Percentiles rank a stretch among this genome's conserved stretches.
Evolutionary conservation across 1,284 basidiomycete genomes (phyloP).

Genomic region (Sporisorium iseilematis-ciliati): DNA sequence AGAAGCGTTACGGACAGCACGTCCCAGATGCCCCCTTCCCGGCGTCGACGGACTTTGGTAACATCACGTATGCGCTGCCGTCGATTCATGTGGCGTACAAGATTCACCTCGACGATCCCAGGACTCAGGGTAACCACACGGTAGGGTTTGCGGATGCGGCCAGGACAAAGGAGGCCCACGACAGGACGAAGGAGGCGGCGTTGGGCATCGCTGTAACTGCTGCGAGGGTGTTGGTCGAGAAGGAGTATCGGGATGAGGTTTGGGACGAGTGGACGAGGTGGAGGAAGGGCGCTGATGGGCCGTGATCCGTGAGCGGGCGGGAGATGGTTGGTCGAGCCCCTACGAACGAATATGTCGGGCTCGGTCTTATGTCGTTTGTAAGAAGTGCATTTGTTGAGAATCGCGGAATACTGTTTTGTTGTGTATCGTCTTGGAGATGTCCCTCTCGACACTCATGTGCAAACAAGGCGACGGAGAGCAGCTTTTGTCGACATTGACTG

Average conservation of each 20-base stretch:
- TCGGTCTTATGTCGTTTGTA: no score
- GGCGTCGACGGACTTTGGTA: conserved; percentile 69
- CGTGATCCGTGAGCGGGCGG: conserved; percentile 6
- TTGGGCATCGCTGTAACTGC: conserved; percentile 69
- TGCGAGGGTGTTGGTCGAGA: conserved; percentile 68
- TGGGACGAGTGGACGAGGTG: conserved; percentile 52
- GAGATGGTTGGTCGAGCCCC: no score
- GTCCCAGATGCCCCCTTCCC: conserved; percentile 41
- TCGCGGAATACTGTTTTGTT: no score
- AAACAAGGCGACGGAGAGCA: no score
- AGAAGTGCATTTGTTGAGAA: no score
- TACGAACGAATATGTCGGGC: no score
- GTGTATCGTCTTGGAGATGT: no score
- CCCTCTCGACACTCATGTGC: no score
- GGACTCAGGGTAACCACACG: conserved; percentile 68
- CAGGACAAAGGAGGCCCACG: conserved; percentile 57
- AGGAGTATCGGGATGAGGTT: conserved; percentile 62
- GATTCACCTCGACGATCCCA: conserved; percentile 62
- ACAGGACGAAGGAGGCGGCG: conserved; percentile 68
- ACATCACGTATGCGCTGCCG: conserved; percentile 69
- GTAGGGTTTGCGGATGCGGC: conserved; percentile 59
- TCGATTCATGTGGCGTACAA: conserved; percentile 68
- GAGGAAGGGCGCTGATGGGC: conserved; percentile 43
- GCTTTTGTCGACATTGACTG: no score
- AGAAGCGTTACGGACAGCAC: conserved; percentile 56